Evolutionary conservation across 2,329 filamentous ascomycete genomes (phyloP).

Genomic region (Paecilomyces fulvus): DNA sequence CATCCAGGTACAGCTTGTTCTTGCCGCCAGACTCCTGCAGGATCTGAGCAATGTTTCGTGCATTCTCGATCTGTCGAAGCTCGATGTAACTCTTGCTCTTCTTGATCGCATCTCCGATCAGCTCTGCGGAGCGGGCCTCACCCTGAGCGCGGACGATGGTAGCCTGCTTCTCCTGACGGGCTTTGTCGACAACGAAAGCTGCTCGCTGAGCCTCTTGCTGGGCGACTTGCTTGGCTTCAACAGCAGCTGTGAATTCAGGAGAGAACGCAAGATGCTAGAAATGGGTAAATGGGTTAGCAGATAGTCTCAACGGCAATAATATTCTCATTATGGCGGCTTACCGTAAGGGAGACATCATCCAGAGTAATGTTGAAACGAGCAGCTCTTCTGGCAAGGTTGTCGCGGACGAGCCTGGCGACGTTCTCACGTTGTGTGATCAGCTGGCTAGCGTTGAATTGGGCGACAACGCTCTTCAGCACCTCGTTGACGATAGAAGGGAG

Average conservation of each 20-base stretch:
- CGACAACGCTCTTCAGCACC: slow-evolving; percentile 96
- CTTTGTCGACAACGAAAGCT: slow-evolving; percentile 97
- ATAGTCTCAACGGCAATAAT: background rate
- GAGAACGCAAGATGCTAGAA: slow-evolving; percentile 58
- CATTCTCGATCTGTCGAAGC: slow-evolving; percentile 96
- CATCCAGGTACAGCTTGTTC: slow-evolving; percentile 92
- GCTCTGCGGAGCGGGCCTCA: slow-evolving; percentile 94
- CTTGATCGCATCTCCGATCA: slow-evolving; percentile 99
- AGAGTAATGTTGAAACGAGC: slow-evolving; percentile 95
- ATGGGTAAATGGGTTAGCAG: slow-evolving; percentile 5
- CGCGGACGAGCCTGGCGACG: slow-evolving; percentile 80
- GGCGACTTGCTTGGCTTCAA: slow-evolving; percentile 62
- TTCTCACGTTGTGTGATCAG: slow-evolving; percentile 98
- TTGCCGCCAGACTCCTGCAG: slow-evolving; percentile 76
- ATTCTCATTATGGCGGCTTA: slow-evolving; percentile 36
- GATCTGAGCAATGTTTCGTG: slow-evolving; percentile 75
- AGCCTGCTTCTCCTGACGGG: slow-evolving; percentile 97
- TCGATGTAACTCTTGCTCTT: slow-evolving; percentile 97
- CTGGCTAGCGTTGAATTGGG: slow-evolving; percentile 97
- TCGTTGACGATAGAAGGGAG: slow-evolving; percentile 97
- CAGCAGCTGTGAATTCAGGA: slow-evolving; percentile 60
- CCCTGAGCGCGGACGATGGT: slow-evolving; percentile 97
- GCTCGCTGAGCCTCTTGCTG: slow-evolving; percentile 93
- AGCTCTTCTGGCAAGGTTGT: slow-evolving; percentile 83
- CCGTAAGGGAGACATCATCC: slow-evolving; percentile 93